Evolutionary conservation across 129 eudicot species (phyloP), one percentile per base, ranked within the genome.

Genomic region (Pseudognaphalium luteoalbum): DNA sequence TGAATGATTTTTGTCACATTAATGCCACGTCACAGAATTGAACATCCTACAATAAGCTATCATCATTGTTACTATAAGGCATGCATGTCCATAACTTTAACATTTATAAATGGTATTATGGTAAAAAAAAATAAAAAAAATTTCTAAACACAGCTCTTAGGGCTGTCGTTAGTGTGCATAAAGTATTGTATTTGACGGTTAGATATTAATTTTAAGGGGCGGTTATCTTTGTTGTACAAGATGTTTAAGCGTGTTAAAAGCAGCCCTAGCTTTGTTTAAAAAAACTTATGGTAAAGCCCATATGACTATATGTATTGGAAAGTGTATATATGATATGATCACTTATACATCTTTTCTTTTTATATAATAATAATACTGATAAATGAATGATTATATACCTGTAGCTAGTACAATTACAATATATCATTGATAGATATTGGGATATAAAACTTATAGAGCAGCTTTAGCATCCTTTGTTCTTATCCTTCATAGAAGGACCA

Each of bases 361-460:
- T 41, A 52, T 14, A 52, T 14, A 52, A 54, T 14, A 52, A 54
- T 1, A 16, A n/a, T 16, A 56, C 61, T 37, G 52, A 66, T 37
- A 37, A 66, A 66, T n/a, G 17, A 25, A 6, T 66, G 54, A 67
- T 19, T 37, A 37, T 32, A 37, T 39, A 5, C 47, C 70, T 54
- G 8, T 20, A 19, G 29, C 3, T 19, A 57, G 62, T n/a, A 37
- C 17, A 44, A 30, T 19, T n/a, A 37, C 17, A 44, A 44, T 19
- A 75, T 42, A 75, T 30, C 52, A 64, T 44, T 64, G 72, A 75
- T 75, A 28, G 72, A 75, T 75, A 28, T 19, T 32, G 63, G 72
- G 51, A 64, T 64, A 30, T 66, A 20, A 68, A 66, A 76, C n/a
- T 76, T 44, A 75, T 30, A 47, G 25, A 65, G 34, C 79, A 64